Evolutionary conservation across 305 asterid species (phyloP), one percentile per base, ranked within the genome.

Genomic region (Rubia tinctorum): DNA sequence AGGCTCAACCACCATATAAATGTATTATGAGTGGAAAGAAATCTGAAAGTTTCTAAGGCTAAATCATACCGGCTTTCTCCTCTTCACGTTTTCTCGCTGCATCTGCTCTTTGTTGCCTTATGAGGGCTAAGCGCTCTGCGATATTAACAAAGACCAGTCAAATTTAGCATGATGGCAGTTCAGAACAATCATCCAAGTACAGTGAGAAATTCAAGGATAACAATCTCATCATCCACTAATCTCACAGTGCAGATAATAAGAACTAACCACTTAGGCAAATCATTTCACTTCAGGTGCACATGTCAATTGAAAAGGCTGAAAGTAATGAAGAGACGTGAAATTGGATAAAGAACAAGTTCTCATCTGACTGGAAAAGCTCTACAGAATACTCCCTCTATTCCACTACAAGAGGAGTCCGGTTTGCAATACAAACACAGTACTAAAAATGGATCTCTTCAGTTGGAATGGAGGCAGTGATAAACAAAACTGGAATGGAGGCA

Each of bases 1-100:
- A 47, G 27, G 45, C 17, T 40, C 58, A 64, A 17, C 39, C 23
- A 47, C 13, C 39, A 62, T 47, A 20, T 44, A 12, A 60, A 1
- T 74, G 69, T 39, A 14, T 8, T 9, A 10, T 0, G 2, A 27
- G 7, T 22, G 7, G 0, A 43, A 5, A 3, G 47, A n/a, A 47
- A 49, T 66, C 30, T 3, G 25, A 13, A 63, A 68, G 51, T 22
- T 27, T 30, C 40, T 1, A 56, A 71, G 6, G 53, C 81, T 80
- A 8, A 8, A 75, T 13, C n/a, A 18, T 71, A 93, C 98, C 98
- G 64, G 95, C 93, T 90, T 94, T 94, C 91, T 94, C 97, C 84
- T 94, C 98, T 73, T 93, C 98, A 1, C 97, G 89, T 80, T 93
- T 93, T 87, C 91, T 93, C 20, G 97, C 97, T 78, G 98, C 97